A percentile compares a stretch with the other conserved stretches of the same genome.
These are phyloP conservation scores for Penicillium verrucosum DNA, from an alignment of 2,329 filamentous ascomycete genomes.

Conservation along the genomic window DNA sequence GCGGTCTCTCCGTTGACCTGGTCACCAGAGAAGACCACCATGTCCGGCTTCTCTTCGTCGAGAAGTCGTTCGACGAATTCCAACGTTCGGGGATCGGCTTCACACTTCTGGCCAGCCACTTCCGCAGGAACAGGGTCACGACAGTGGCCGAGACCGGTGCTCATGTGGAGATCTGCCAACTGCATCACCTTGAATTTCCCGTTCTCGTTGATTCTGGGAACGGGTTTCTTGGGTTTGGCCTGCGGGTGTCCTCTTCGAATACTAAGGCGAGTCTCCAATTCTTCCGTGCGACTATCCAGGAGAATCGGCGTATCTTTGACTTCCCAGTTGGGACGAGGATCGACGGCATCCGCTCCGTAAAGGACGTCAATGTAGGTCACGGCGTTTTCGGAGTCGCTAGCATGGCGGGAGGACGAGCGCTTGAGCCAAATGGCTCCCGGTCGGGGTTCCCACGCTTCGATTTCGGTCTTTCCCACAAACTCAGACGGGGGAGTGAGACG, in stretches of 20 bases:
- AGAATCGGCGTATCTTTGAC: constrained; percentile 71
- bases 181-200: constrained; percentile 98
- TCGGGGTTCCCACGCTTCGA: constrained; percentile 72
- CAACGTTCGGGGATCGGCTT: constrained; percentile 85
- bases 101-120: constrained; percentile 69
- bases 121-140: constrained; percentile 78
- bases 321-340: constrained; percentile 81
- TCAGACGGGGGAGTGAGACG: constrained; percentile 64
- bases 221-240: constrained; percentile 63
- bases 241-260: constrained; percentile 67
- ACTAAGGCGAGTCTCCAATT: constrained; percentile 70
- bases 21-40: constrained; percentile 89
- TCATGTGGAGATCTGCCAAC: constrained; percentile 88
- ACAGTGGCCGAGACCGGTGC: constrained; percentile 81
- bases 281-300: constrained; percentile 59
- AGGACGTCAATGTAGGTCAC: constrained; percentile 82
- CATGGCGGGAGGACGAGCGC: constrained; percentile 66
- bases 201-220: constrained; percentile 76
- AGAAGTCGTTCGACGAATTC: constrained; percentile 82
- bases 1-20: constrained; percentile 93
- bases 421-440: constrained; percentile 79
- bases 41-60: constrained; percentile 88
- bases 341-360: constrained; percentile 86
- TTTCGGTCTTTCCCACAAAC: constrained; percentile 51
- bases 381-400: constrained; percentile 69